Evolutionary conservation across 495 filamentous ascomycete genomes (phyloP), one percentile per base, ranked within the genome.

Genomic region (Barbatosphaeria neglecta): DNA sequence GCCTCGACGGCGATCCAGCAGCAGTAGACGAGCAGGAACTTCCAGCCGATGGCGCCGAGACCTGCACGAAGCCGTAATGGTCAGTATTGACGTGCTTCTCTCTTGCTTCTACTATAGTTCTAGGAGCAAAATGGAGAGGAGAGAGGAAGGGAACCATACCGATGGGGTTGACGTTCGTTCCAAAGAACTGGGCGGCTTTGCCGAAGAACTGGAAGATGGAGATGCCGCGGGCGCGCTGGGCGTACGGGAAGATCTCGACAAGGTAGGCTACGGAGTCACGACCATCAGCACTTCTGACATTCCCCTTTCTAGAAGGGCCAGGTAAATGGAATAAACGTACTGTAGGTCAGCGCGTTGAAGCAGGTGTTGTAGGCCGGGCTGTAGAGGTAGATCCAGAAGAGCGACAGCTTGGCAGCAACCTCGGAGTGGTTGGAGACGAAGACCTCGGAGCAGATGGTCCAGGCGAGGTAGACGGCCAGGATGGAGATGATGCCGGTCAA

Each of bases 331-430:
- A 6, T 9, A 13, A 13, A 55, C 68, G 64, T 55, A 80, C 76
- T 81, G 58, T 81, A 83, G 0, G 79, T 80, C 42, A 83, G 63
- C n/a, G 80, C 79, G 45, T 83, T 83, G 50, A 81, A 82, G 33
- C 77, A 80, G 40, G 83, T 64, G 50, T 70, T 83, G 43, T 83
- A 83, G 31, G 73, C 73, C 13, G 79, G 80, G 0, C 67, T 72
- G 51, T 82, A 83, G n/a, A 64, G 61, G 48, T 82, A 84, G 42
- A 82, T 81, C 54, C 80, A 82, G 62, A 82, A 76, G 16, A 74
- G 49, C 25, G 69, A 70, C 20, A 75, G 27, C 40, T 66, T 68
- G 22, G 69, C 67, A 16, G 61, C 61, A 7, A 61, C 46, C 33
- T 63, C 60, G 4, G 58, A 53, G 4, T 57, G 35, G 51, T 50